Percentiles rank a stretch among this genome's conserved stretches.
Evolutionary conservation across 345 rosid species (phyloP).

Genomic region (Moringa oleifera): DNA sequence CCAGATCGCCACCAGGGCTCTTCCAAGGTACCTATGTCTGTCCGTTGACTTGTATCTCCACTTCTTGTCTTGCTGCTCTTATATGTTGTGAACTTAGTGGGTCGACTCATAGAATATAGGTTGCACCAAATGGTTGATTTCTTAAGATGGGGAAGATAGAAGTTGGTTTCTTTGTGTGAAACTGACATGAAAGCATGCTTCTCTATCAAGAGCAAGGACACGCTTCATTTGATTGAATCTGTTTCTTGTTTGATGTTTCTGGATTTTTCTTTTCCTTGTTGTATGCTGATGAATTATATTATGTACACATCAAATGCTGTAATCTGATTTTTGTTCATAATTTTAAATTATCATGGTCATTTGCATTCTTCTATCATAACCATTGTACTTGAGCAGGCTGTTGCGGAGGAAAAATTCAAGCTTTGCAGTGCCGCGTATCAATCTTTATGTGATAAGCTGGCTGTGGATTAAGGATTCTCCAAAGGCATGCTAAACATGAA

Average conservation of each 20-base stretch:
- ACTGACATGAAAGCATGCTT: too few species aligned
- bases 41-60: background rate
- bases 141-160: too few species aligned
- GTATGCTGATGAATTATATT: too few species aligned
- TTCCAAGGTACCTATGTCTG: constrained; percentile 52
- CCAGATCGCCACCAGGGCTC: constrained; percentile 87
- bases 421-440: constrained; percentile 72
- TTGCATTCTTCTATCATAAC: background rate
- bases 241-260: background rate
- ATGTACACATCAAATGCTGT: background rate
- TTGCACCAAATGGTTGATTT: background rate
- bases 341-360: background rate
- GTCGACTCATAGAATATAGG: background rate
- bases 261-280: too few species aligned
- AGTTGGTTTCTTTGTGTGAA: too few species aligned
- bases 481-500: background rate
- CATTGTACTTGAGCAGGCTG: constrained; percentile 31
- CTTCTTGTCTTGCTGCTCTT: background rate
- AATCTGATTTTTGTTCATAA: background rate
- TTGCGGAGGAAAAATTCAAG: constrained; percentile 90
- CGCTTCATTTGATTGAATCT: background rate
- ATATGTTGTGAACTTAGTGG: background rate
- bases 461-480: constrained; percentile 26
- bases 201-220: background rate
- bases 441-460: constrained; percentile 64